Percentiles rank a stretch among this genome's conserved stretches.
Evolutionary conservation across 2,329 filamentous ascomycete genomes (phyloP).

Genomic region (Sporothrix pallida): DNA sequence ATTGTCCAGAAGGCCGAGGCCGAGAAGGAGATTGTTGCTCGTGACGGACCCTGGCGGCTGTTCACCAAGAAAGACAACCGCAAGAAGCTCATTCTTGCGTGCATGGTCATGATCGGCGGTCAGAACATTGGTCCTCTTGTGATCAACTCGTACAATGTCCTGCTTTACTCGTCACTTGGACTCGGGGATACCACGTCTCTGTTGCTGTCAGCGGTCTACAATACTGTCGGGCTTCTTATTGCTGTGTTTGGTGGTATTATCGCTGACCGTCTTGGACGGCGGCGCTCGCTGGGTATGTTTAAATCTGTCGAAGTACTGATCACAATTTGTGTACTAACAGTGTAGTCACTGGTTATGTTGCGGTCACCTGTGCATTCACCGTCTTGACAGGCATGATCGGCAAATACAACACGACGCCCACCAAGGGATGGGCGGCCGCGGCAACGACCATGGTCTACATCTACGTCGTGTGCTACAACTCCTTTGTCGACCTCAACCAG

Average conservation of each 20-base stretch:
- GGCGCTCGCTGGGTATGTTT: neutral
- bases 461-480: constrained; percentile 17
- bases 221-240: neutral
- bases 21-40: neutral
- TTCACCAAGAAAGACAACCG: constrained; percentile 30
- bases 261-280: neutral
- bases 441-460: neutral
- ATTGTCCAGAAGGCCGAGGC: neutral
- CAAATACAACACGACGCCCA: constrained; percentile 1
- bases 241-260: neutral
- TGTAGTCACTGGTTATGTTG: neutral
- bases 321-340: neutral
- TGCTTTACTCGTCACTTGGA: neutral
- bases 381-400: neutral
- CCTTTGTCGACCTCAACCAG: constrained; percentile 29
- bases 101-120: constrained; percentile 31
- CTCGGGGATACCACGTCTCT: neutral
- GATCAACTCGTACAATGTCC: constrained; percentile 29
- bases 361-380: neutral
- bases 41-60: constrained; percentile 24
- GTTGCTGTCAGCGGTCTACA: neutral
- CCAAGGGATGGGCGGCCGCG: neutral
- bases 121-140: constrained; percentile 33
- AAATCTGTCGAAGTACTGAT: too few species aligned
- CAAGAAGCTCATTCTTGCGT: constrained; percentile 27